Conservation (phyloP, 108 stramenopile species). For the Pseudonitzschia multistriata region DNA sequence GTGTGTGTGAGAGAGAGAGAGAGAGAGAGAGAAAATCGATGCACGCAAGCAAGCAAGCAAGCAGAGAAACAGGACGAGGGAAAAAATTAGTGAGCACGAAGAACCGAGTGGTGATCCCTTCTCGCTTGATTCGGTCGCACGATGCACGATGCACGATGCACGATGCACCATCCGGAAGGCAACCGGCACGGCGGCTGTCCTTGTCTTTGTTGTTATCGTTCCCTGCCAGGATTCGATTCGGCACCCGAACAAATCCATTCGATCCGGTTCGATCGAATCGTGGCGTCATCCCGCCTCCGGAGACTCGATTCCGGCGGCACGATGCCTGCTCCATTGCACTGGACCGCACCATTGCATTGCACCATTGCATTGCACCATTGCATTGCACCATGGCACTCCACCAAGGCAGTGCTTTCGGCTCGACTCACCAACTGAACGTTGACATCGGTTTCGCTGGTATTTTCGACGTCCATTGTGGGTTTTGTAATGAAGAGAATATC, state of each 20-base stretch:
- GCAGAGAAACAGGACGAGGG: neutral
- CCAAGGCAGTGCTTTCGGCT: neutral
- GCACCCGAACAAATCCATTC: too few species aligned
- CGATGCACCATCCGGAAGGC: too few species aligned
- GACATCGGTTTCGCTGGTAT: constrained; percentile 15
- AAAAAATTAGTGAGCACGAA: neutral
- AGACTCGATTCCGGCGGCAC: neutral
- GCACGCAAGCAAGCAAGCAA: neutral
- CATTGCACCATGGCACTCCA: neutral
- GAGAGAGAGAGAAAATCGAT: neutral
- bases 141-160: too few species aligned
- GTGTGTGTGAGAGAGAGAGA: neutral
- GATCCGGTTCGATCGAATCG: neutral
- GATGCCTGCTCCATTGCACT: neutral
- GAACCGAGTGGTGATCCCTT: too few species aligned
- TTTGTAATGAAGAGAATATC: too few species aligned
- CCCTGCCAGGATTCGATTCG: neutral
- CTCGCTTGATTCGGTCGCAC: too few species aligned
- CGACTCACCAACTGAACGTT: constrained; percentile 30
- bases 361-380: too few species aligned
- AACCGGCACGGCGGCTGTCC: neutral
- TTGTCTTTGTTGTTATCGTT: too few species aligned
- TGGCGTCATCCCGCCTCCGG: neutral
- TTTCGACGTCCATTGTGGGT: constrained; percentile 36
- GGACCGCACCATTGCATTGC: too few species aligned